Percentiles rank a stretch among this genome's conserved stretches.
Evolutionary conservation across 1,284 basidiomycete species (phyloP).

Genomic region (Trametes versicolor): DNA sequence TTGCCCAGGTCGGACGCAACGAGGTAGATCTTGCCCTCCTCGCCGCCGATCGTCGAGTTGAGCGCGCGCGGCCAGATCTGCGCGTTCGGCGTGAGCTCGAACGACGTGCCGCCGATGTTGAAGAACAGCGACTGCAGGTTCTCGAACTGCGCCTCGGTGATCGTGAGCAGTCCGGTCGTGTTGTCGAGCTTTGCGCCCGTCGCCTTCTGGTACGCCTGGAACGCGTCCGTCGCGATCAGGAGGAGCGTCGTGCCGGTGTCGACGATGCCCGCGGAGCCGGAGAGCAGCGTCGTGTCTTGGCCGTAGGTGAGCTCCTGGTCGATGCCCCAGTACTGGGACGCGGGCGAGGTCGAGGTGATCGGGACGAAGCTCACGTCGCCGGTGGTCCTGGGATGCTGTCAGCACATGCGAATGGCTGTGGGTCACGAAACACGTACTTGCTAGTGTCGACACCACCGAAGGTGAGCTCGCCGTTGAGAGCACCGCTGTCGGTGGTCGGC

Average conservation of each 20-base stretch:
- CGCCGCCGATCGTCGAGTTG: slow-evolving; percentile 61
- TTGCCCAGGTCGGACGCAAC: slow-evolving; percentile 57
- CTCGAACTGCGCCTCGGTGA: slow-evolving; percentile 60
- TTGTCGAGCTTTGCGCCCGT: slow-evolving; percentile 64
- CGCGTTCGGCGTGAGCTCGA: slow-evolving; percentile 63
- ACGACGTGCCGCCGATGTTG: slow-evolving; percentile 53
- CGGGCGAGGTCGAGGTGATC: slow-evolving; percentile 59
- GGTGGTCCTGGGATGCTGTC: slow-evolving; percentile 46
- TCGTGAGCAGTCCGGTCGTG: slow-evolving; percentile 63
- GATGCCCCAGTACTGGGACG: slow-evolving; percentile 63
- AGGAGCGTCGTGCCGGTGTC: slow-evolving; percentile 64
- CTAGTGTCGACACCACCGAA: slow-evolving; percentile 59
- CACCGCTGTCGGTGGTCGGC: slow-evolving; percentile 49
- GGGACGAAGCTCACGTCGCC: slow-evolving; percentile 58
- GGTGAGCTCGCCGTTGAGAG: slow-evolving; percentile 54
- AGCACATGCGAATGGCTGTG: neutral
- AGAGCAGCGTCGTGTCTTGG: slow-evolving; percentile 46
- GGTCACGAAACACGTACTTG: slow-evolving; percentile 40
- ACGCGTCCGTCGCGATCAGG: slow-evolving; percentile 57
- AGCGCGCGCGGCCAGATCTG: slow-evolving; percentile 68
- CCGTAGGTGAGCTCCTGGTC: slow-evolving; percentile 61
- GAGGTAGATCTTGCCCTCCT: slow-evolving; percentile 59
- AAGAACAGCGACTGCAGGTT: slow-evolving; percentile 66
- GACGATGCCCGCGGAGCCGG: slow-evolving; percentile 58
- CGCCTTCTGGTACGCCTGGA: slow-evolving; percentile 55